Evolutionary conservation across 2,329 filamentous ascomycete species (phyloP), one percentile per base, ranked within the genome.

Genomic region (Sporothrix schenckii): DNA sequence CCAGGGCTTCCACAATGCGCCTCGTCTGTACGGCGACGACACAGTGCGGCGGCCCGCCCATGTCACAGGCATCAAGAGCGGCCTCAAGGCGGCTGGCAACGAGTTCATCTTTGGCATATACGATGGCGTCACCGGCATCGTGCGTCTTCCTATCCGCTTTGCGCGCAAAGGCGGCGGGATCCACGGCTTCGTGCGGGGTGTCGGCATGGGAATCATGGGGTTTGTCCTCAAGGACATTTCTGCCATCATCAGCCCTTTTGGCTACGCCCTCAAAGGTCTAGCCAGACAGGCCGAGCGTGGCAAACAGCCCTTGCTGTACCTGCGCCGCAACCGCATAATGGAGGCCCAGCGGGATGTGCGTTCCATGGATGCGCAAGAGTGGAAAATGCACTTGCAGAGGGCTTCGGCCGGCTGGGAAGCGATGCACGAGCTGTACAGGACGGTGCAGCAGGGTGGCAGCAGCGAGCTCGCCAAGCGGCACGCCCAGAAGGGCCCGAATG

Each of bases 1-100:
- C 1, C 88, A 91, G 76, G 89, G 89, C 1, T 91, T 91, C 73
- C 89, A 91, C 77, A 92, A 92, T 73, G 88, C 88, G 0, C 89
- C 89, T 1, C 85, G 88, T 2, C 81, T 92, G 0, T 92, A 92
- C 74, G 89, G 89, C 16, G 90, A 92, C 74, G 85, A 87, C 65
- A 91, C 89, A 1, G 90, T 92, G 1, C 85, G 90, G 3, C 84
- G 84, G 1, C 87, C 88, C 0, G 83, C 84, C 1, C 84, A 88
- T 9, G 86, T 92, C 54, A 91, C 88, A 0, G 90, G 89, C 2
- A 83, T 91, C 70, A 82, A 84, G 66, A 91, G 88, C 2, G 90
- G 89, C 0, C 80, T 89, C 11, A 83, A 82, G 50, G 89, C 89
- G 0, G 88, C 88, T 0, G 81, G 87, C 6, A 80, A 85, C 71